phyloP scores from a whole-genome alignment of 345 rosid species.

The Aegle marmelos region DNA sequence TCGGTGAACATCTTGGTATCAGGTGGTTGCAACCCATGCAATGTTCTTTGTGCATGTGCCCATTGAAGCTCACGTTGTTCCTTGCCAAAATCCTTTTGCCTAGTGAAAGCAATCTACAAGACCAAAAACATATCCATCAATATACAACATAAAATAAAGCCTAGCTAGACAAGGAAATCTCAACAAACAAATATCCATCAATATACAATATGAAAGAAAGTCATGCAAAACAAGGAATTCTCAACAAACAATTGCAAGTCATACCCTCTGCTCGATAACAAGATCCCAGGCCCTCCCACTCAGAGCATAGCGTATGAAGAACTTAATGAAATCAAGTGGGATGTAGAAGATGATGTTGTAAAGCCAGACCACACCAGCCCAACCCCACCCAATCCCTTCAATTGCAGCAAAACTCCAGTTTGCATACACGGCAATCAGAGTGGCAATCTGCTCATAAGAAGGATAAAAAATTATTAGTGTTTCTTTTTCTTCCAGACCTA shows the following conservation, averaged over 20 bases:
- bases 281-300: slow-evolving; percentile 99
- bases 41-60: slow-evolving; percentile 98
- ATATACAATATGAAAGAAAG: not conserved
- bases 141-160: not conserved
- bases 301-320: slow-evolving; percentile 83
- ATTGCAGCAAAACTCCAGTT: slow-evolving; percentile 94
- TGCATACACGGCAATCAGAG: slow-evolving; percentile 94
- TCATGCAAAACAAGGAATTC: not conserved
- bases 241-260: slow-evolving; percentile 4
- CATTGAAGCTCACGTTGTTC: slow-evolving; percentile 98
- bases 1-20: slow-evolving; percentile 94
- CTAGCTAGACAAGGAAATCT: not conserved
- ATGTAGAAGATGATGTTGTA: slow-evolving; percentile 80
- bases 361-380: slow-evolving; percentile 99
- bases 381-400: slow-evolving; percentile 99
- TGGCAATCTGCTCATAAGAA: slow-evolving; percentile 65
- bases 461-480: not conserved
- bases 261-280: slow-evolving; percentile 97
- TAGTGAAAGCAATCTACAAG: slow-evolving; percentile 91
- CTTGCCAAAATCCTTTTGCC: slow-evolving; percentile 95
- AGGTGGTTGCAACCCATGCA: slow-evolving; percentile 92
- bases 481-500: not conserved
- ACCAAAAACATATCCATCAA: slow-evolving; percentile 7
- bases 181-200: slow-evolving; percentile 8
- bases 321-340: slow-evolving; percentile 91